These are phyloP conservation scores for Aspergillus latus DNA, from an alignment of 2,329 filamentous ascomycete species.

Conservation along the genomic window DNA sequence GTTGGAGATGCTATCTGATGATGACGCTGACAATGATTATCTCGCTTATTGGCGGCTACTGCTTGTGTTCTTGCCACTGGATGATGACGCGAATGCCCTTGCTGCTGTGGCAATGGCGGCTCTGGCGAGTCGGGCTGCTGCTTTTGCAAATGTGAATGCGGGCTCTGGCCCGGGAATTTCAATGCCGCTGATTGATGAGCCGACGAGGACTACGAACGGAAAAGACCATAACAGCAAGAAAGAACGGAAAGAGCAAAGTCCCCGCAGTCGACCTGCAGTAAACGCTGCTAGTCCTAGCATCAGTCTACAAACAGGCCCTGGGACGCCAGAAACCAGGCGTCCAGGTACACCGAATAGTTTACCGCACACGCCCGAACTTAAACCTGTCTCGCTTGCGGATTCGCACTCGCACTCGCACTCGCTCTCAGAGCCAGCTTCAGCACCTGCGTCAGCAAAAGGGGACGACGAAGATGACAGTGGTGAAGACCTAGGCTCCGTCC, in stretches of 20 bases:
- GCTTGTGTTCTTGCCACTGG: slow-evolving; percentile 22
- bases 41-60: slow-evolving; percentile 25
- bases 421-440: not conserved
- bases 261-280: not conserved
- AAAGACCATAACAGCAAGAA: not conserved
- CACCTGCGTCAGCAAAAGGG: not conserved
- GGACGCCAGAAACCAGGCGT: not conserved
- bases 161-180: not conserved
- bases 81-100: slow-evolving; percentile 21
- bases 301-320: not conserved
- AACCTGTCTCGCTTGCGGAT: not conserved
- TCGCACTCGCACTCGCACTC: not conserved
- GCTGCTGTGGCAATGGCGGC: slow-evolving; percentile 21
- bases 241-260: slow-evolving; percentile 6
- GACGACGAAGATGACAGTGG: not conserved
- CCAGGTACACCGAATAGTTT: slow-evolving; percentile 1
- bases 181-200: slow-evolving; percentile 2
- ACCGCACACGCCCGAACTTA: slow-evolving; percentile 1
- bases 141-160: not conserved
- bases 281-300: not conserved
- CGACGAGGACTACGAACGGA: not conserved
- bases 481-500: not conserved
- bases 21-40: slow-evolving; percentile 29
- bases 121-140: slow-evolving; percentile 7
- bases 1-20: slow-evolving; percentile 30